Evolutionary conservation across 2,329 filamentous ascomycete species (phyloP).

Genomic region (Alternaria sp.): DNA sequence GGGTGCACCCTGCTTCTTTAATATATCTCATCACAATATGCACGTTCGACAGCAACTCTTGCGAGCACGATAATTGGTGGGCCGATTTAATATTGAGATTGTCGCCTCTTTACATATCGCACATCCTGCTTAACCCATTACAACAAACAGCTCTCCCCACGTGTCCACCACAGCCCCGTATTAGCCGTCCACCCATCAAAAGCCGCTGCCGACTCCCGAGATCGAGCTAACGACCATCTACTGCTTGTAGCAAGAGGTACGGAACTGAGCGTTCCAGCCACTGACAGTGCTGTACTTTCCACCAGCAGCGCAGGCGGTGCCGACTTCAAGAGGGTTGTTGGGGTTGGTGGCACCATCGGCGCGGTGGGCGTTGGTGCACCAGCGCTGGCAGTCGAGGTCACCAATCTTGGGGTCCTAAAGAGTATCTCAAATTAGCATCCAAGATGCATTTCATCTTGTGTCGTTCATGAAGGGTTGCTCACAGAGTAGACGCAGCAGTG

Average conservation of each 20-base stretch:
- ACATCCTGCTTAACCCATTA: neutral
- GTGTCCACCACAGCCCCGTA: neutral
- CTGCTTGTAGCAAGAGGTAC: conserved; percentile 3
- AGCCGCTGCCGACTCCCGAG: neutral
- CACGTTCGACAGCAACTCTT: neutral
- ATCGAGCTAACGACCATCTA: neutral
- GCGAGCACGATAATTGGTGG: neutral
- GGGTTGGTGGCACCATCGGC: conserved; percentile 1
- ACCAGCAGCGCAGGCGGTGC: conserved; percentile 1
- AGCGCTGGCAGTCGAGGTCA: conserved; percentile 7
- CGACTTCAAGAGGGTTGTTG: conserved; percentile 5
- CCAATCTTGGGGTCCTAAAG: neutral
- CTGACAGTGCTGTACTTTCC: conserved; percentile 8
- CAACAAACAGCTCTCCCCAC: neutral
- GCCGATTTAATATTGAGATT: neutral
- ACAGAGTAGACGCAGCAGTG: conserved; percentile 7
- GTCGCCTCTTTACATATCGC: neutral
- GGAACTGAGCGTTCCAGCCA: conserved; percentile 5
- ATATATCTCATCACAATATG: neutral
- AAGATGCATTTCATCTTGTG: neutral
- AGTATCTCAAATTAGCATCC: neutral
- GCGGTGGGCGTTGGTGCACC: conserved; percentile 7
- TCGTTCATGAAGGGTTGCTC: neutral
- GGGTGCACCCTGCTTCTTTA: neutral
- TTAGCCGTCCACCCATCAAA: neutral